Base-by-base conservation (phyloP, 2,329 filamentous ascomycete genomes). In the Colletotrichum tropicicola region DNA sequence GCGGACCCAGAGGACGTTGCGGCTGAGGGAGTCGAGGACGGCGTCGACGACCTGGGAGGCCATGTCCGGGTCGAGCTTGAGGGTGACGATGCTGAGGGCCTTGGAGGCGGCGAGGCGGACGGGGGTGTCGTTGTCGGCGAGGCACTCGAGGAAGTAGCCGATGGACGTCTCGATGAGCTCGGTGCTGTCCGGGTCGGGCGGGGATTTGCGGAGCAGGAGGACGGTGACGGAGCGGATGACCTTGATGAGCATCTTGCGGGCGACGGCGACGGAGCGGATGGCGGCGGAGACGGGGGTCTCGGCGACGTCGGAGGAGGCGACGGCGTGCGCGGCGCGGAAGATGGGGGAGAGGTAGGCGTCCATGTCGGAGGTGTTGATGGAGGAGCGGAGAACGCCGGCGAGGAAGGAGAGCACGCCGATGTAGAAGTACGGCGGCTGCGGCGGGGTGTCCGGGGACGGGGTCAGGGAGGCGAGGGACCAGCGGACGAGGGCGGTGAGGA, bases 21-120 rank as follows among this genome's bases (percentile, higher is more conserved):
- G 79, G 58, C 84, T 84, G 76, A 84, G 89, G 69, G 76, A 93
- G 78, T 91, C 91, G 28, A 97, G 84, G 10, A 98, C 90, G 1
- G 92, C 94, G 65, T 97, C 92, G 12, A 98, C 90, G 10, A 99
- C 91, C 73, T 98, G 92, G 1, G 87, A 86, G 1, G 92, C 93
- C 91, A 98, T 94, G 21, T 91, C 91, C 0, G 87, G 78, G 45
- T 94, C 89, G 7, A 99, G 80, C 69, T 92, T 94, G 53, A 97
- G 81, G 0, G 94, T 91, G 69, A 98, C 89, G 56, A 97, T 86
- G 76, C 94, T 97, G 45, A 98, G 86, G 4, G 94, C 92, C 79
- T 99, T 99, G 76, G 94, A 97, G 19, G 95, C 93, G 30, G 95
- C 92, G 71, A 97, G 88, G 37, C 96, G 86, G 12, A 99, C 94